These are phyloP conservation scores for Pisolithus sp. DNA, from an alignment of 768 basidiomycete species.

Conservation along the genomic window DNA sequence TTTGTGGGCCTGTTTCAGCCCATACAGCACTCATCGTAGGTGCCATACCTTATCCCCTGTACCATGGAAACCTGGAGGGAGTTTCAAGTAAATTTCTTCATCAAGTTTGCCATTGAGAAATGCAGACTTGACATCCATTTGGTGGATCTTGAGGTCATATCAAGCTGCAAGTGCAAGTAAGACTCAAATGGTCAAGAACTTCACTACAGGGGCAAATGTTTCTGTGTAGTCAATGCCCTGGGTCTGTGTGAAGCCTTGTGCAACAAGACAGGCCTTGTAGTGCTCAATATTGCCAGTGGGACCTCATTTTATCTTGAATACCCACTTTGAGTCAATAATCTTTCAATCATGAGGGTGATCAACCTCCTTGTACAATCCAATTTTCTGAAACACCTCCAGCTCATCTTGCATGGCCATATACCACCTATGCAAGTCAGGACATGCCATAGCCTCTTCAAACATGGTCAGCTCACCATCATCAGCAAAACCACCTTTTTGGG, in stretches of 20 bases:
- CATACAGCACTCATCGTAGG: neutral
- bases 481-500: no score
- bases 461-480: neutral
- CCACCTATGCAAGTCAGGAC: neutral
- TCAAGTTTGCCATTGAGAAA: slow-evolving; percentile 16
- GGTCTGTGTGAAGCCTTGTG: slow-evolving; percentile 27
- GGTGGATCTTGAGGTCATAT: slow-evolving; percentile 8
- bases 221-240: slow-evolving; percentile 31
- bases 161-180: slow-evolving; percentile 10
- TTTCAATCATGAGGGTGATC: neutral
- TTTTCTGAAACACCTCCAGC: neutral
- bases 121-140: slow-evolving; percentile 24
- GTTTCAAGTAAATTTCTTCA: slow-evolving; percentile 23
- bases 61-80: slow-evolving; percentile 9
- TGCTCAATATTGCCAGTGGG: slow-evolving; percentile 21
- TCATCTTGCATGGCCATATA: neutral
- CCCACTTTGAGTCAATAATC: neutral
- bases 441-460: neutral
- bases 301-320: slow-evolving; percentile 2
- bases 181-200: slow-evolving; percentile 15
- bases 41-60: neutral
- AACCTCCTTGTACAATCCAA: slow-evolving; percentile 2
- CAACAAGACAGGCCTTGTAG: slow-evolving; percentile 36
- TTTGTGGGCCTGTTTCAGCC: slow-evolving; percentile 2
- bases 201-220: slow-evolving; percentile 24